phyloP scores from a whole-genome alignment of 2,329 filamentous ascomycete species.

The Pyrenochaeta sp. region DNA sequence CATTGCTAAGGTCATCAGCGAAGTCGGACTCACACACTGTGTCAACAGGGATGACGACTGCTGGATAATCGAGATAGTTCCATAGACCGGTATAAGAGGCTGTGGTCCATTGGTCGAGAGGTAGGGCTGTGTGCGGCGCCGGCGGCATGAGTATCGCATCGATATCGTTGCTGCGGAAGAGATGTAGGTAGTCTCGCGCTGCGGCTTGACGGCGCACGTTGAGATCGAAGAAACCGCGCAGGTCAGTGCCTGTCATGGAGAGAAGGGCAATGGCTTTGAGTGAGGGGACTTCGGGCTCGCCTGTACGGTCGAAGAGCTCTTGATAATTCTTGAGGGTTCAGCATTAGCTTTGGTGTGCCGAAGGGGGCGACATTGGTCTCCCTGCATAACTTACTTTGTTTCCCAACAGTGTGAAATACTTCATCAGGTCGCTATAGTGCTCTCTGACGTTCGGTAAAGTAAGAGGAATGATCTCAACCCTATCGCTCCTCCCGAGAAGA shows the following conservation, averaged over 20 bases:
- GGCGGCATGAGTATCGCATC: background rate
- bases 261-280: background rate
- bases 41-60: background rate
- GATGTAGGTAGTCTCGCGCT: background rate
- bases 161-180: background rate
- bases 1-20: background rate
- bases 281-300: background rate
- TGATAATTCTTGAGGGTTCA: background rate
- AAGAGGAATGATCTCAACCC: background rate
- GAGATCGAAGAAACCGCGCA: background rate
- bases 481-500: background rate
- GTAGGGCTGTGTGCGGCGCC: background rate
- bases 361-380: background rate
- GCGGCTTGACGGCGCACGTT: constrained; percentile 1
- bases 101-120: background rate
- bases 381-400: background rate
- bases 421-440: background rate
- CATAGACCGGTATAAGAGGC: background rate
- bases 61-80: background rate
- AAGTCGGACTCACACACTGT: background rate
- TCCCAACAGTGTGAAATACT: background rate
- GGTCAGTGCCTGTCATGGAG: background rate
- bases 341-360: background rate
- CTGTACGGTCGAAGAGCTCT: background rate
- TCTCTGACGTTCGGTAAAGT: background rate